Conservation (phyloP, 2,329 filamentous ascomycete genomes). For the Aspergillus neotritici region DNA sequence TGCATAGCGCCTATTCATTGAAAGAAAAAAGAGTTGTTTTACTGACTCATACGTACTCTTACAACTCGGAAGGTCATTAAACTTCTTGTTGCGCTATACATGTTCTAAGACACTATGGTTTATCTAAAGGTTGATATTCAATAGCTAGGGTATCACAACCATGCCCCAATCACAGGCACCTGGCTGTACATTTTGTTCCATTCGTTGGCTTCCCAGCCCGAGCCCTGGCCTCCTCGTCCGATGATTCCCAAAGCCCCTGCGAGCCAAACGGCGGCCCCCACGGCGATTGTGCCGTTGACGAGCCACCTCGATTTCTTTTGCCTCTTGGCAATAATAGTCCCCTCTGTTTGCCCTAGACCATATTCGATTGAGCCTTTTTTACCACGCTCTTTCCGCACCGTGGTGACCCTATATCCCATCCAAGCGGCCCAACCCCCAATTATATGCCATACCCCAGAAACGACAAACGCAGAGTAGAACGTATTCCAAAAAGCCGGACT, state of each 20-base stretch:
- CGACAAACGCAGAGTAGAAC: slow-evolving; percentile 65
- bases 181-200: slow-evolving; percentile 69
- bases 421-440: slow-evolving; percentile 82
- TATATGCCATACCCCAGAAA: slow-evolving; percentile 67
- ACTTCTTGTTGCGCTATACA: not conserved
- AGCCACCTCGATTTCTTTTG: slow-evolving; percentile 64
- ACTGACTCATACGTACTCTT: not conserved
- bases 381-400: slow-evolving; percentile 22
- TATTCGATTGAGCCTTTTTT: slow-evolving; percentile 27
- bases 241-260: slow-evolving; percentile 74
- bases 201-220: slow-evolving; percentile 72
- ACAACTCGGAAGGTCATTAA: too few relatives aligned
- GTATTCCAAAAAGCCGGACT: slow-evolving; percentile 61
- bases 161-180: slow-evolving; percentile 53
- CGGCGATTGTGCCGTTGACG: slow-evolving; percentile 60
- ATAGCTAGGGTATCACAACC: slow-evolving; percentile 33
- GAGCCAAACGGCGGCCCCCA: slow-evolving; percentile 66
- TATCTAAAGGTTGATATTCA: too few relatives aligned
- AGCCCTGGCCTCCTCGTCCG: slow-evolving; percentile 61
- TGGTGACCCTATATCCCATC: slow-evolving; percentile 53
- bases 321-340: slow-evolving; percentile 45
- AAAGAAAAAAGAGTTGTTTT: too few relatives aligned
- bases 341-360: slow-evolving; percentile 41
- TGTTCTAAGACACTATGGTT: not conserved
- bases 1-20: too few relatives aligned